phyloP scores from a whole-genome alignment of 108 stramenopile species.

The Aurantiochytrium sp. region DNA sequence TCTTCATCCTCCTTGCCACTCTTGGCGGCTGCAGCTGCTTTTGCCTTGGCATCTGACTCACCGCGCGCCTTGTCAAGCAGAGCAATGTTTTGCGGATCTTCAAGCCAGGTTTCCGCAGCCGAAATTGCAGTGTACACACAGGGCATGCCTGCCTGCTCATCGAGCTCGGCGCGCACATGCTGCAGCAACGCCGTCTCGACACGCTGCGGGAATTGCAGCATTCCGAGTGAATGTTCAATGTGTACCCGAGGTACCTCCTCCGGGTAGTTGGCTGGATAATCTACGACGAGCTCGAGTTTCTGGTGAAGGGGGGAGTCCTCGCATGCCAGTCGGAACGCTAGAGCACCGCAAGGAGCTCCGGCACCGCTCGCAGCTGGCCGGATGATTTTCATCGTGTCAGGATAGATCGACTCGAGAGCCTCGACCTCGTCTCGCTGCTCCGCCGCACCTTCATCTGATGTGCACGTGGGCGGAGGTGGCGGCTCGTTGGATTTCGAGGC shows the following conservation, averaged over 20 bases:
- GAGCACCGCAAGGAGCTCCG: neutral
- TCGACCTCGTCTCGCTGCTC: constrained; percentile 13
- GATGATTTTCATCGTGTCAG: neutral
- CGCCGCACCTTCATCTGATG: neutral
- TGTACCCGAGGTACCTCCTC: neutral
- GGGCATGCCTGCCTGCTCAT: neutral
- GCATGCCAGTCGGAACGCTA: neutral
- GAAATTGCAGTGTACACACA: neutral
- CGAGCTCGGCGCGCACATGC: neutral
- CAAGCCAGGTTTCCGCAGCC: constrained; percentile 9
- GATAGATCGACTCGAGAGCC: constrained; percentile 3
- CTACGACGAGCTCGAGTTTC: neutral
- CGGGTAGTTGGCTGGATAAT: neutral
- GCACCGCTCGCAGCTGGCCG: neutral
- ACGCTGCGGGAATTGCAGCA: neutral
- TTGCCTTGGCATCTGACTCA: neutral
- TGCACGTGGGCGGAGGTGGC: neutral
- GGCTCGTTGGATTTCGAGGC: neutral
- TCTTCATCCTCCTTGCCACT: neutral
- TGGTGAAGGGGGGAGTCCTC: neutral
- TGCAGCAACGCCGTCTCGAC: neutral
- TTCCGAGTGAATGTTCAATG: neutral
- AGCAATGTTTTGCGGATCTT: neutral
- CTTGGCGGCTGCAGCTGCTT: neutral
- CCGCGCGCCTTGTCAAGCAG: neutral